Base-by-base conservation (phyloP, 2,329 filamentous ascomycete genomes). In the Neofusicoccum laricinum region DNA sequence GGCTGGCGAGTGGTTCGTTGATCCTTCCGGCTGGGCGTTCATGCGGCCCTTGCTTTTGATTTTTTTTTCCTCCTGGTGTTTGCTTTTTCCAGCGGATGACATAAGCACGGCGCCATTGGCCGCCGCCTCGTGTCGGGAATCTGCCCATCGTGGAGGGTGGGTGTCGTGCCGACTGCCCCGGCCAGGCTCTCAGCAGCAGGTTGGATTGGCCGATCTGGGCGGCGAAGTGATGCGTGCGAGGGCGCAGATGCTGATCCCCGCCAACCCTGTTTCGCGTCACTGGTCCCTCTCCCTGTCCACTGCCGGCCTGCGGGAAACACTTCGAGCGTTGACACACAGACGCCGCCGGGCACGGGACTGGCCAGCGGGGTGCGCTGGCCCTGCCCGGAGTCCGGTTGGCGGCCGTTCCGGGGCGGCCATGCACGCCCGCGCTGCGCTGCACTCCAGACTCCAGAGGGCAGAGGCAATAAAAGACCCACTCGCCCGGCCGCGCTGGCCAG, bases 161-260 rank as follows among this genome's bases (percentile, higher is more conserved):
- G 38, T 43, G 51, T 21, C 21, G 17, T 43, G 51, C 30, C 53
- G 21, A 46, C n/a, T 2, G 11, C 15, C 15, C 14, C 25, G 14
- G 30, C 41, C 19, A 45, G 11, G 2, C 40, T 14, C 10, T 46
- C 2, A 19, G 32, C 5, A 3, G 46, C 46, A 32, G 10, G 55
- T 21, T 36, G 55, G 55, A 32, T 57, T 46, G 25, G 55, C 12
- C 40, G 55, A 59, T 59, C 55, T 41, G 41, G 15, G n/a, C 25
- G 15, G 7, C 21, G 55, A 46, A 46, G 40, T 30, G 25, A 4
- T 30, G 25, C 25, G 25, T 30, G 25, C n/a, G 38, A 45, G 14
- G 40, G 38, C 41, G 53, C 53, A 57, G 53, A 19, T 36, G 55
- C 36, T 46, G 55, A 59, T 59, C 55, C 55, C 36, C 55, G 41